Conservation (phyloP, 345 rosid genomes). For the Lumnitzera racemosa region DNA sequence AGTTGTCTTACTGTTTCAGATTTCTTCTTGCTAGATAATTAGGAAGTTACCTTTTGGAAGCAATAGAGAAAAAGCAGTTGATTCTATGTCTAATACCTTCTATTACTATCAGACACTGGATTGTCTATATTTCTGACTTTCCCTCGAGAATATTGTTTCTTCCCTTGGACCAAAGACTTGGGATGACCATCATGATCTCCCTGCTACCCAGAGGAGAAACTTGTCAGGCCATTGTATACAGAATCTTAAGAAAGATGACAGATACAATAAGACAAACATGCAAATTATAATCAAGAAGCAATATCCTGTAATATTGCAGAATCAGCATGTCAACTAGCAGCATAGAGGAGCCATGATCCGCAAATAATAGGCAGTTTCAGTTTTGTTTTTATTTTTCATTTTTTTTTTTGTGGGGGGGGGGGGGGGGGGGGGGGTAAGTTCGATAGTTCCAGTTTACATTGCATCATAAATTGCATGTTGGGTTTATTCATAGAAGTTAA, state of each 20-base stretch:
- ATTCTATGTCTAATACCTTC: slow-evolving; percentile 29
- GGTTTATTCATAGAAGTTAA: too few relatives aligned
- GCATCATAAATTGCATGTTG: too few relatives aligned
- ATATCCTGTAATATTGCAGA: too few relatives aligned
- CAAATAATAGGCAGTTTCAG: neutral
- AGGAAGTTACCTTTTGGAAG: slow-evolving; percentile 4
- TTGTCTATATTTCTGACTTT: slow-evolving; percentile 26
- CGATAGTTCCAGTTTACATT: neutral
- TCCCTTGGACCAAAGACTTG: slow-evolving; percentile 33
- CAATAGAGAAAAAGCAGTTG: neutral
- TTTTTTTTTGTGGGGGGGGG: too few relatives aligned
- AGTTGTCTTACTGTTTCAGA: too few relatives aligned
- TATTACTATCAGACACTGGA: slow-evolving; percentile 30
- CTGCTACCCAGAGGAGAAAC: slow-evolving; percentile 29
- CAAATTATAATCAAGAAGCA: too few relatives aligned
- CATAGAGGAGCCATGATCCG: too few relatives aligned
- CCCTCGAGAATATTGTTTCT: slow-evolving; percentile 35
- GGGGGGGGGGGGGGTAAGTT: too few relatives aligned
- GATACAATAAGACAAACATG: neutral
- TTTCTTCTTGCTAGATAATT: too few relatives aligned
- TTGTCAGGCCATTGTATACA: neutral
- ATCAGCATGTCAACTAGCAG: too few relatives aligned
- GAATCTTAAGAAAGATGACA: neutral
- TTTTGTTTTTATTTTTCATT: too few relatives aligned
- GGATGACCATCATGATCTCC: slow-evolving; percentile 46